Base-by-base conservation (phyloP, 1,284 basidiomycete genomes). In the Moesziomyces antarcticus region DNA sequence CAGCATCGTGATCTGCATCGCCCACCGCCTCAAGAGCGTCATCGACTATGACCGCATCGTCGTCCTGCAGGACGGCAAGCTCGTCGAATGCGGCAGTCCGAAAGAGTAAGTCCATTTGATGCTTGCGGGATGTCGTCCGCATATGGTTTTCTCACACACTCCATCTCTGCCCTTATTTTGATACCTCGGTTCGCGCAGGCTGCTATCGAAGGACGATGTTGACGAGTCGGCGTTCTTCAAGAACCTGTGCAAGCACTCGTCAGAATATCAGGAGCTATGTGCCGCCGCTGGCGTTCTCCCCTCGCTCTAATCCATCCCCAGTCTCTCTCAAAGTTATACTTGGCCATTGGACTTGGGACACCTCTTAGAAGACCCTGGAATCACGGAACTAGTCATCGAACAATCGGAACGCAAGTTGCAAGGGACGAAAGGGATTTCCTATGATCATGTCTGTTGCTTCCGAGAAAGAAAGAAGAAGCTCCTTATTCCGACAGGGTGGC, bases 61-160 rank as follows among this genome's bases (percentile, higher is more conserved):
- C 46, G 91, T 95, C 0, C 50, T 80, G 61, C 58, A 67, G 33
- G 62, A 64, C 20, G 78, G 78, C 37, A 52, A 60, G 22, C 52
- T 80, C 13, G 69, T 73, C 18, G 93, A 96, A 83, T 91, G 91
- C 68, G 94, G 93, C 81, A 93, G 92, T 0, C 93, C 93, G 0
- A 59, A 59, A 50, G 50, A 63, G 55, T 62, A 40, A 61, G 59
- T 54, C 14, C 21, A 22, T 25, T 25, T 22, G 35, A 16, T 52
- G 11, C 37, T 16, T 35, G 14, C 48, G 3, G 5, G 8, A 14
- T 3, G 27, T 50, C 48, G 9, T 22, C 24, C 13, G 9, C 22
- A 9, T 3, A 18, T 1, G 1, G 1, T 25, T 6, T 18, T 46
- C 3, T 24, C 24, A 11, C 24, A 11, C 44, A 16, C 7, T 5